Conservation (phyloP, 1,139 yeast species). For the Arxiozyma slooffiae region DNA sequence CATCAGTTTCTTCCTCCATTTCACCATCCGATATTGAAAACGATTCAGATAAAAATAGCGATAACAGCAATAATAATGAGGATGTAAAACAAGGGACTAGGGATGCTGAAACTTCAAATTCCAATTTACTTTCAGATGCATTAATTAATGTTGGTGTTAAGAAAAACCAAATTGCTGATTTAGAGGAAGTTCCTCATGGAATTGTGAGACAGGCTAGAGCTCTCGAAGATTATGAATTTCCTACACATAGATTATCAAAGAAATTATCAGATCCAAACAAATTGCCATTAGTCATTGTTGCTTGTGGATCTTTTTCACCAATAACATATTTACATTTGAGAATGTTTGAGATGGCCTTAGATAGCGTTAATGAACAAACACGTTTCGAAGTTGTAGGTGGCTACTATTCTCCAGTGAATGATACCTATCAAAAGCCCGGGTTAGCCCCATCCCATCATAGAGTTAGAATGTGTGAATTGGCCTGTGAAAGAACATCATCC, state of each 20-base stretch:
- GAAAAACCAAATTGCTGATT: constrained; percentile 72
- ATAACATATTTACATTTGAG: constrained; percentile 87
- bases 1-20: too few species aligned
- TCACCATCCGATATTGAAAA: constrained; percentile 1
- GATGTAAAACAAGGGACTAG: neutral
- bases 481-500: constrained; percentile 90
- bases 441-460: constrained; percentile 81
- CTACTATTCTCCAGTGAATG: constrained; percentile 93
- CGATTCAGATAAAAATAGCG: neutral
- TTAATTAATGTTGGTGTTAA: constrained; percentile 34
- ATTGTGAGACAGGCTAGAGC: constrained; percentile 73
- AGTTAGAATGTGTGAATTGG: constrained; percentile 95
- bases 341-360: constrained; percentile 98
- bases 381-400: constrained; percentile 95
- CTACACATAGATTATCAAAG: constrained; percentile 73
- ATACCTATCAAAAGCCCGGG: constrained; percentile 88
- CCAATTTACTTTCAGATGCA: constrained; percentile 25
- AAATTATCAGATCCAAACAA: constrained; percentile 65
- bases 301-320: constrained; percentile 96
- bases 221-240: constrained; percentile 63
- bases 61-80: too few species aligned
- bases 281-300: constrained; percentile 85
- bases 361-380: constrained; percentile 85
- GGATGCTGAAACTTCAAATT: constrained; percentile 5
- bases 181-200: constrained; percentile 95